Evolutionary conservation across 2,329 filamentous ascomycete species (phyloP).

Genomic region (Curvularia verruculosa): DNA sequence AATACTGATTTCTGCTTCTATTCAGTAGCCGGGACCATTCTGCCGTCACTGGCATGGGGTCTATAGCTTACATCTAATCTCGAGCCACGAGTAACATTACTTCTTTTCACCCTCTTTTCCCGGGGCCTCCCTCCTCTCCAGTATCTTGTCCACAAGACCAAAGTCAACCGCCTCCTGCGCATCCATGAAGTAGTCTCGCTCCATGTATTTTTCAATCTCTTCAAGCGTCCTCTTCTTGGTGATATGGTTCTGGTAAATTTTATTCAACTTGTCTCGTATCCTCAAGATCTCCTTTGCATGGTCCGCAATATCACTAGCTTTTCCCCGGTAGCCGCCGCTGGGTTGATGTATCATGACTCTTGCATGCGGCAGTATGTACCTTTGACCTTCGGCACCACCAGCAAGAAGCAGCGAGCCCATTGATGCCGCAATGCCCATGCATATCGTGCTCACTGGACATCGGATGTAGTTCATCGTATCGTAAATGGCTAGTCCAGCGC

Average conservation of each 20-base stretch:
- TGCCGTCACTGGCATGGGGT: background rate
- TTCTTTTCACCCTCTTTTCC: conserved; percentile 46
- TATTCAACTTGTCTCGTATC: conserved; percentile 82
- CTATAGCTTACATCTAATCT: background rate
- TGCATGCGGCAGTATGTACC: conserved; percentile 89
- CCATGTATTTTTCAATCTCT: conserved; percentile 93
- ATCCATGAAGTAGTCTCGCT: conserved; percentile 92
- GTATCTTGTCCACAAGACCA: conserved; percentile 89
- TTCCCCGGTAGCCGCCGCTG: conserved; percentile 72
- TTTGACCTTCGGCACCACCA: conserved; percentile 82
- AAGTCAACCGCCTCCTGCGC: conserved; percentile 86
- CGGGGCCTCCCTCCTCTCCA: conserved; percentile 65
- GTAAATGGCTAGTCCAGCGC: conserved; percentile 86
- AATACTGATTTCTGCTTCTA: background rate
- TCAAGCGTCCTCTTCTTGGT: conserved; percentile 78
- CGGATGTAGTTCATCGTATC: conserved; percentile 98
- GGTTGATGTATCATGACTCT: conserved; percentile 98
- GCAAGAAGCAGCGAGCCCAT: conserved; percentile 92
- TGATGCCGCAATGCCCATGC: conserved; percentile 89
- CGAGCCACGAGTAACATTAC: background rate
- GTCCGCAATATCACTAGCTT: conserved; percentile 85
- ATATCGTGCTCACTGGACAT: conserved; percentile 91
- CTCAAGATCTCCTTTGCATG: conserved; percentile 96
- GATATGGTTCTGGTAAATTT: conserved; percentile 86
- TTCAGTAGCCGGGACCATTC: background rate